Conservation (phyloP, 306 rosid species). For the Senna siamea region DNA sequence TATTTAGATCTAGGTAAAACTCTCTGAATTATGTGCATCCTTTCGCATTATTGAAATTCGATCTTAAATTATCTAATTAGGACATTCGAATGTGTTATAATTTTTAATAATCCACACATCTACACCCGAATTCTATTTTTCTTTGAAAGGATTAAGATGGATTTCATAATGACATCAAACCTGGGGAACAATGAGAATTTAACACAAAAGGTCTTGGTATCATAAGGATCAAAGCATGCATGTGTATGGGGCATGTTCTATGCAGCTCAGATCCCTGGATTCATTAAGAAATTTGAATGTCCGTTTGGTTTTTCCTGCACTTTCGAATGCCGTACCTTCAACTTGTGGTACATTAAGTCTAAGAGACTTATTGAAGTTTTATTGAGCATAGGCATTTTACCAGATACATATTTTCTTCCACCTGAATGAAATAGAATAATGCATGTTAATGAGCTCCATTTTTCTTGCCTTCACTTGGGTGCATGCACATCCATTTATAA, state of each 20-base stretch:
- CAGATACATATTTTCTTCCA: no score
- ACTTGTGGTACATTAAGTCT: no score
- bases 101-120: background rate
- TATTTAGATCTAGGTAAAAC: background rate
- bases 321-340: background rate
- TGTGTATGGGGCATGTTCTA: background rate
- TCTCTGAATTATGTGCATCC: background rate
- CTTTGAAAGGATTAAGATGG: background rate
- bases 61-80: background rate
- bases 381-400: no score
- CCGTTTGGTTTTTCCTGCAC: background rate
- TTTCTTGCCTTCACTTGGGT: background rate
- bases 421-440: constrained; percentile 10
- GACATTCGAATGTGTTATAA: background rate
- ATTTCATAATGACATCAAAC: no score
- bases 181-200: no score
- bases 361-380: no score
- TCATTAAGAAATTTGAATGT: background rate
- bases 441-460: background rate
- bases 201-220: no score
- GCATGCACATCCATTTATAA: background rate
- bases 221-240: background rate
- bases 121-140: background rate
- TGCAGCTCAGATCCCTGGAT: constrained; percentile 29
- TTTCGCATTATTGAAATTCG: background rate